Percentiles rank a stretch among this genome's conserved stretches.
Conservation (phyloP, 164 flowering plant genomes). For the Aristolochia californica region DNA sequence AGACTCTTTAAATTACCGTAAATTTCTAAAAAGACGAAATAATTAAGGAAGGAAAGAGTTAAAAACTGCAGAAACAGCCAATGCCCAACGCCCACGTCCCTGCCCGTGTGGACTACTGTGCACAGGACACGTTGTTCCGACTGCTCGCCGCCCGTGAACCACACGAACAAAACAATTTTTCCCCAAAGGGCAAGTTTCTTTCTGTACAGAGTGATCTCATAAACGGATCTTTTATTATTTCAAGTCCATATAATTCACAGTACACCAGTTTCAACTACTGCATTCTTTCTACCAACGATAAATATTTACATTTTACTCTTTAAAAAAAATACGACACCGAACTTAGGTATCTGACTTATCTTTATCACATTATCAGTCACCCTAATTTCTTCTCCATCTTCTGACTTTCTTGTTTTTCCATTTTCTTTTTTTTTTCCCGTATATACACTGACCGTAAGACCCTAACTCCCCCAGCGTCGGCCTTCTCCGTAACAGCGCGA, state of each 20-base stretch:
- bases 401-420: neutral
- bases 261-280: neutral
- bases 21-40: too few relatives aligned
- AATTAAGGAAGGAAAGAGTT: too few relatives aligned
- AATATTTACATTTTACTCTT: constrained; percentile 2
- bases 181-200: neutral
- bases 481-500: constrained; percentile 12
- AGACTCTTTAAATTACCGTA: too few relatives aligned
- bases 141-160: neutral
- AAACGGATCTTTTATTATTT: neutral
- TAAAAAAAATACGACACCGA: neutral
- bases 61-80: too few relatives aligned
- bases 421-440: constrained; percentile 4
- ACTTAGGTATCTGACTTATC: neutral
- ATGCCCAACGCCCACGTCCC: too few relatives aligned
- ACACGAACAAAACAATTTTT: neutral
- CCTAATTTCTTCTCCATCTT: neutral
- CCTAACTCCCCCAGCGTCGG: constrained; percentile 7
- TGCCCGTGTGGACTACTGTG: neutral
- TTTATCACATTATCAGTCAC: neutral
- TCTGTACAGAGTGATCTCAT: neutral
- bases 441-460: constrained; percentile 6
- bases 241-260: neutral
- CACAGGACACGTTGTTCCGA: neutral
- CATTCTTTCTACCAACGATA: neutral